A percentile compares a stretch with the other conserved stretches of the same genome.
Evolutionary conservation across 2,329 filamentous ascomycete genomes (phyloP).

Genomic region (Diaporthe sp.): DNA sequence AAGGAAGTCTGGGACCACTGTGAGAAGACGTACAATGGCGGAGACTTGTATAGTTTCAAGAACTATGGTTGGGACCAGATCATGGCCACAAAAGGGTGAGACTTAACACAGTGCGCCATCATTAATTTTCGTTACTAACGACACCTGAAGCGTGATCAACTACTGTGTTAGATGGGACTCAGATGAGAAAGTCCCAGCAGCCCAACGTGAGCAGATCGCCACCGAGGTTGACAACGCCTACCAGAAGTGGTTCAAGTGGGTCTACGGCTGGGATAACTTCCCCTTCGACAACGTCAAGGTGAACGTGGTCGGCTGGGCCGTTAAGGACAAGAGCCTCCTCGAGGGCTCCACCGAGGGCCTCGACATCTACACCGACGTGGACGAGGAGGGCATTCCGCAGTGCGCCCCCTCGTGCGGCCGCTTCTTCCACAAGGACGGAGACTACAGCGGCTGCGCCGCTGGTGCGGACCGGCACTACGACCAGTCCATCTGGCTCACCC

Average conservation of each 20-base stretch:
- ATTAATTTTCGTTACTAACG: neutral
- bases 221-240: conserved; percentile 41
- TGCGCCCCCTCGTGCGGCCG: conserved; percentile 58
- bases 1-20: conserved; percentile 23
- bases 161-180: conserved; percentile 62
- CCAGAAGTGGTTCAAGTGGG: conserved; percentile 22
- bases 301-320: conserved; percentile 12
- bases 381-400: conserved; percentile 57
- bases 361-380: conserved; percentile 57
- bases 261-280: conserved; percentile 22
- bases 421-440: conserved; percentile 58
- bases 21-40: conserved; percentile 1
- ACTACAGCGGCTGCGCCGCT: conserved; percentile 57
- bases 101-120: neutral
- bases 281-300: neutral
- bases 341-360: conserved; percentile 44
- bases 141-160: conserved; percentile 45
- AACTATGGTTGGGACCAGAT: conserved; percentile 18
- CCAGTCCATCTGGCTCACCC: conserved; percentile 61
- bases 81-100: conserved; percentile 21
- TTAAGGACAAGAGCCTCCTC: conserved; percentile 14
- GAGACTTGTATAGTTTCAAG: conserved; percentile 8
- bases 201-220: conserved; percentile 54
- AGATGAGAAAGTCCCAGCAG: conserved; percentile 51
- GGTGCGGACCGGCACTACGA: conserved; percentile 58